Evolutionary conservation across 1,139 yeast species (phyloP).

Genomic region (Kurtzmaniella quercitrusa): DNA sequence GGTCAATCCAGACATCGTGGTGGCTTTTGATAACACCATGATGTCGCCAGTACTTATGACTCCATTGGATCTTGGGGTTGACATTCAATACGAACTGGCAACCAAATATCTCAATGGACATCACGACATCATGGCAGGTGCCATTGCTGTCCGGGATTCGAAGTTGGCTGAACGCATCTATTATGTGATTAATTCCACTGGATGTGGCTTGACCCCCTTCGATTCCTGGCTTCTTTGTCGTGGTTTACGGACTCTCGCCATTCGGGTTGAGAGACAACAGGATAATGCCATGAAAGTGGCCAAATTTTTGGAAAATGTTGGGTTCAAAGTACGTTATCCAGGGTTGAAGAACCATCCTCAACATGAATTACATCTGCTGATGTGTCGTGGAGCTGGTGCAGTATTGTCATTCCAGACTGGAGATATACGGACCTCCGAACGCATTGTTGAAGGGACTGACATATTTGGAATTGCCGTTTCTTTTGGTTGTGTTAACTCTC

Average conservation of each 20-base stretch:
- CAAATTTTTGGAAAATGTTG: slow-evolving; percentile 57
- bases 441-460: slow-evolving; percentile 69
- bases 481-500: slow-evolving; percentile 89
- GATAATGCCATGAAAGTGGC: slow-evolving; percentile 72
- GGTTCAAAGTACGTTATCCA: slow-evolving; percentile 75
- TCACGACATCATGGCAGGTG: slow-evolving; percentile 95
- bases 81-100: slow-evolving; percentile 88
- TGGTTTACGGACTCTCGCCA: slow-evolving; percentile 81
- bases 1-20: slow-evolving; percentile 62
- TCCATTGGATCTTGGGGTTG: slow-evolving; percentile 83
- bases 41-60: slow-evolving; percentile 85
- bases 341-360: slow-evolving; percentile 82
- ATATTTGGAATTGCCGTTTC: slow-evolving; percentile 89
- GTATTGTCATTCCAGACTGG: slow-evolving; percentile 90
- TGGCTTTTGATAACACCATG: slow-evolving; percentile 94
- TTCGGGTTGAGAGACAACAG: slow-evolving; percentile 85
- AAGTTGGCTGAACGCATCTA: slow-evolving; percentile 65
- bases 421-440: slow-evolving; percentile 58
- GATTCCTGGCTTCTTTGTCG: slow-evolving; percentile 85
- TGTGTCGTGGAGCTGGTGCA: slow-evolving; percentile 85
- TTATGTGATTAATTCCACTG: slow-evolving; percentile 82
- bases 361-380: slow-evolving; percentile 69
- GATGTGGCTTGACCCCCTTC: slow-evolving; percentile 87
- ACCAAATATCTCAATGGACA: slow-evolving; percentile 91
- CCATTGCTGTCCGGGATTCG: slow-evolving; percentile 64